Evolutionary conservation across 192 early-diverging fungal species (phyloP).

Genomic region (Coemansia sp.): DNA sequence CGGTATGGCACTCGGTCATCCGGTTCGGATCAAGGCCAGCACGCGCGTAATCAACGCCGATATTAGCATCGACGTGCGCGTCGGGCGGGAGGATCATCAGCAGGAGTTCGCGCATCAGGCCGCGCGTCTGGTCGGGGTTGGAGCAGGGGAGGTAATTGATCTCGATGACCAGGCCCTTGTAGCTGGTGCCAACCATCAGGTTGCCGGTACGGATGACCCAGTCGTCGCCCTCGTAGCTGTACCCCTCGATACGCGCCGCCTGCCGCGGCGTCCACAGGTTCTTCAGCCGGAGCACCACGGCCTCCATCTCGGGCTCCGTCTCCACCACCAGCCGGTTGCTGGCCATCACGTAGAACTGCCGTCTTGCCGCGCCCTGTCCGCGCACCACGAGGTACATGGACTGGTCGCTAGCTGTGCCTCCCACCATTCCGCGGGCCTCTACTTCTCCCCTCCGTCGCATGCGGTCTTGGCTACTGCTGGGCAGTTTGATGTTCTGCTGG

Average conservation of each 20-base stretch:
- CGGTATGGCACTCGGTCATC: constrained; percentile 55
- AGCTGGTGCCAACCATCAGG: constrained; percentile 52
- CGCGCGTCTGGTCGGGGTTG: constrained; percentile 42
- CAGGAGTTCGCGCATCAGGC: constrained; percentile 50
- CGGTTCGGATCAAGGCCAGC: constrained; percentile 33
- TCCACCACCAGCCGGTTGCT: constrained; percentile 55
- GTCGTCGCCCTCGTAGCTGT: constrained; percentile 52
- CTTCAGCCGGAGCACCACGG: constrained; percentile 42
- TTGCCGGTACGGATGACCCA: constrained; percentile 52
- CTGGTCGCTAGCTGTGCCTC: constrained; percentile 47
- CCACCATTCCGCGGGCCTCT: not conserved
- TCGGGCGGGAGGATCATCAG: constrained; percentile 48
- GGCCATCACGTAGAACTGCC: constrained; percentile 52
- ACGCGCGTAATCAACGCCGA: constrained; percentile 39
- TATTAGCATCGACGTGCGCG: constrained; percentile 50
- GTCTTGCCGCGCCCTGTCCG: constrained; percentile 34
- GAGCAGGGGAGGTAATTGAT: constrained; percentile 55
- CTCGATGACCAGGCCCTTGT: constrained; percentile 53
- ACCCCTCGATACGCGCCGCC: constrained; percentile 50
- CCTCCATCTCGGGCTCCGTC: constrained; percentile 53
- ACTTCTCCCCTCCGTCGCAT: not conserved
- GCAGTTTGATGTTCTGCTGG: constrained; percentile 35
- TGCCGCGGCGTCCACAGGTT: constrained; percentile 54
- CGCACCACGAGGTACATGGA: constrained; percentile 50
- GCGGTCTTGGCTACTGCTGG: not conserved